A percentile compares a stretch with the other conserved stretches of the same genome.
Evolutionary conservation across 2,329 filamentous ascomycete genomes (phyloP).

Genomic region (Penicillium capsulatum): DNA sequence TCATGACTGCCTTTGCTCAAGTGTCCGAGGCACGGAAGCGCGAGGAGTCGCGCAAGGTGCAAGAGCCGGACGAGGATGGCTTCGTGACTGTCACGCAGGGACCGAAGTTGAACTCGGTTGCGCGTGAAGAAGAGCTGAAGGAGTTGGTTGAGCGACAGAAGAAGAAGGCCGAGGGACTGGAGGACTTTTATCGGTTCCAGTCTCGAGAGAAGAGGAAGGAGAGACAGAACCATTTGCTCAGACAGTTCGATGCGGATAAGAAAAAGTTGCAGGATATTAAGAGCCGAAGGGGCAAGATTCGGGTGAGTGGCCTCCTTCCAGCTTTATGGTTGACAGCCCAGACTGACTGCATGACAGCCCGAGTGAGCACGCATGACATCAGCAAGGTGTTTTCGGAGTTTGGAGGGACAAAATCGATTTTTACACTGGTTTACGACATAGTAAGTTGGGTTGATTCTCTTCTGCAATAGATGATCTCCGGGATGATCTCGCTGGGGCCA

Average conservation of each 20-base stretch:
- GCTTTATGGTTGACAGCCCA: conserved; percentile 8
- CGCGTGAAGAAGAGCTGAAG: conserved; percentile 66
- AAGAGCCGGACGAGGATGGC: conserved; percentile 87
- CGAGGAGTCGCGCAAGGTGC: conserved; percentile 60
- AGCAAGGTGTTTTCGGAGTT: conserved; percentile 31
- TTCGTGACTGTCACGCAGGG: conserved; percentile 89
- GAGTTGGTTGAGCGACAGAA: conserved; percentile 55
- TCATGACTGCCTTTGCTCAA: conserved; percentile 73
- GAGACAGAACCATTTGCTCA: conserved; percentile 64
- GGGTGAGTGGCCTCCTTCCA: conserved; percentile 31
- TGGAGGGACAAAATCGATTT: conserved; percentile 7
- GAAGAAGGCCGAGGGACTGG: conserved; percentile 61
- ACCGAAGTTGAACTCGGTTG: conserved; percentile 66
- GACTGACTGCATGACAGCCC: conserved; percentile 26
- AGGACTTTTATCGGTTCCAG: conserved; percentile 83
- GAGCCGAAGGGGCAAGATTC: conserved; percentile 60
- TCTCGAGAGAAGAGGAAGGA: conserved; percentile 73
- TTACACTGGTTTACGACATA: conserved; percentile 12
- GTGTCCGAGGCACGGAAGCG: conserved; percentile 62
- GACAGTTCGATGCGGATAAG: conserved; percentile 71
- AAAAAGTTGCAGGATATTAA: conserved; percentile 67
- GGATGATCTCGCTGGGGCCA: conserved; percentile 52
- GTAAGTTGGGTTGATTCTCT: conserved; percentile 16
- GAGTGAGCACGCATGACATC: conserved; percentile 28
- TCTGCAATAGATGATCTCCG: neutral